Base-by-base conservation (phyloP, 2,329 filamentous ascomycete genomes). In the Diaporthe eres region DNA sequence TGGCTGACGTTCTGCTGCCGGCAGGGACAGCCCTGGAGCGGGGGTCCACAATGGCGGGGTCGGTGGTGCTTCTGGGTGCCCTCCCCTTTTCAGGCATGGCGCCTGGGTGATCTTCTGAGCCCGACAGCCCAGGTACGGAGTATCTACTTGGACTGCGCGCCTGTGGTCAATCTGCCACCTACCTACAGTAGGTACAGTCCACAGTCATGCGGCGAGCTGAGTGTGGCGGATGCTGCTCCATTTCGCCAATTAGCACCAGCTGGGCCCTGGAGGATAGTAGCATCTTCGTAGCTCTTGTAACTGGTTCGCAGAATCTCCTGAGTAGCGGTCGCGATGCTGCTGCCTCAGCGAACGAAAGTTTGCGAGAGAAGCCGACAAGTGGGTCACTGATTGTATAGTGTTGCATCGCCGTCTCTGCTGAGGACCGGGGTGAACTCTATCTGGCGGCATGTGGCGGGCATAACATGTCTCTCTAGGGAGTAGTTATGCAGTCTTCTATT, bases 1-100 rank as follows among this genome's bases (percentile, higher is more conserved):
- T 84, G 82, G 82, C 75, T 71, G 57, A 34, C 61, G 13, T 10
- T 19, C 28, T 25, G 47, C 53, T 58, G 58, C 39, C 55, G 47
- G 65, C 63, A 74, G 75, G 74, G 57, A 61, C 75, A 55, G 19
- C 55, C 65, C 65, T 70, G 65, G 65, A 42, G 65, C 34, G 0
- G 15, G 34, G 65, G 15, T 8, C 65, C 65, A 70, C 65, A 55
- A 55, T 55, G 65, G 65, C 65, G 65, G 65, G 65, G 65, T 70
- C 65, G 65, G 49, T 55, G 49, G 8, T 42, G 47, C 8, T 15
- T 42, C 9, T 49, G 37, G 65, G 53, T 57, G 53, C 15, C 1
- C 13, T 67, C 63, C 63, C 44, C 63, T 51, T 67, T 51, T 49
- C 44, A 17, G 44, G 63, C 47, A 25, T 39, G 42, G 42, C 42